These are phyloP conservation scores for Colletotrichum sp. DNA, from an alignment of 2,329 filamentous ascomycete species.

Conservation along the genomic window DNA sequence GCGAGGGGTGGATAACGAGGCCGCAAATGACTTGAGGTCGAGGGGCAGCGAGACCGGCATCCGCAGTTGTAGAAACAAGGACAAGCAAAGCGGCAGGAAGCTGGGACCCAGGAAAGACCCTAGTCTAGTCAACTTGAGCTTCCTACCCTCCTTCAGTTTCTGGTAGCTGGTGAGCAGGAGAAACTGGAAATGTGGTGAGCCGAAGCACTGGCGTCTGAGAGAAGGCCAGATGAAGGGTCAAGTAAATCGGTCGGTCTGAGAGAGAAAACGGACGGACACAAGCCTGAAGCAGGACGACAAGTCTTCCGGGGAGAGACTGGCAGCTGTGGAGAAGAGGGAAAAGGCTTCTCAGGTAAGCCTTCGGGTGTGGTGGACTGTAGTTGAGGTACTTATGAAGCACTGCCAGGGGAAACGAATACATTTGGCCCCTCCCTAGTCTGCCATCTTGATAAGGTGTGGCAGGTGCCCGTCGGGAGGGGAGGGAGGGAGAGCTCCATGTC, in stretches of 20 bases:
- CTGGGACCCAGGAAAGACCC: background rate
- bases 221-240: background rate
- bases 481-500: background rate
- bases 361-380: constrained; percentile 8
- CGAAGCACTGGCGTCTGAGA: background rate
- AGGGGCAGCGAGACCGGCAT: constrained; percentile 21
- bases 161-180: background rate
- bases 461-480: constrained; percentile 13
- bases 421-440: constrained; percentile 6
- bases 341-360: constrained; percentile 1
- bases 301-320: constrained; percentile 12
- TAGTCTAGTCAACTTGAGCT: background rate
- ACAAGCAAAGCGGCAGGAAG: constrained; percentile 4
- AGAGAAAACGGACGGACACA: background rate
- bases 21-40: constrained; percentile 18
- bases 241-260: background rate
- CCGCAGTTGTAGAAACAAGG: constrained; percentile 16
- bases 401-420: constrained; percentile 7
- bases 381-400: constrained; percentile 18
- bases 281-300: constrained; percentile 9
- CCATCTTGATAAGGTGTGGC: constrained; percentile 21
- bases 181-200: background rate
- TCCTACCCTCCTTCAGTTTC: constrained; percentile 12
- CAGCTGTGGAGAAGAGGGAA: constrained; percentile 21
- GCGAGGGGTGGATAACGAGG: constrained; percentile 15